A percentile compares a stretch with the other conserved stretches of the same genome.
These are phyloP conservation scores for Penicillium silybi DNA, from an alignment of 495 filamentous ascomycete genomes.

Conservation along the genomic window DNA sequence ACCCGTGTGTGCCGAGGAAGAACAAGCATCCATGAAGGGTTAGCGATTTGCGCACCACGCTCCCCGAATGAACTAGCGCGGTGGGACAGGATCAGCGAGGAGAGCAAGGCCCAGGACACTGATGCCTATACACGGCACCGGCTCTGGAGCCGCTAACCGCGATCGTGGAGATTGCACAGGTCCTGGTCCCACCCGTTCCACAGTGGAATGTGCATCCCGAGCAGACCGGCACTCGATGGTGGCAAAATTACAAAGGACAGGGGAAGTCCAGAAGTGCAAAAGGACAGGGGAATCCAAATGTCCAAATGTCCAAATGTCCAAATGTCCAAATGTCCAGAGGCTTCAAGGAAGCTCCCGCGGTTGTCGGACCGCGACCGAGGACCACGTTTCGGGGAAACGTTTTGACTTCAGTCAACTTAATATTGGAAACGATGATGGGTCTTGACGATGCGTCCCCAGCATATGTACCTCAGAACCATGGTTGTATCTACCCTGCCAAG, in stretches of 20 bases:
- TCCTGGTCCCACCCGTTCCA: neutral
- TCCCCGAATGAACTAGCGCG: conserved; percentile 1
- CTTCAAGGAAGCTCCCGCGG: too few species aligned
- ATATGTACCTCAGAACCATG: neutral
- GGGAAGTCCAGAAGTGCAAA: too few species aligned
- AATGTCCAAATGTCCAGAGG: too few species aligned
- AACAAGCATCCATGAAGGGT: conserved; percentile 1
- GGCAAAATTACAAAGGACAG: too few species aligned
- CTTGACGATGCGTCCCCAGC: neutral
- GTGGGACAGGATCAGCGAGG: conserved; percentile 4
- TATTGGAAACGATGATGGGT: neutral
- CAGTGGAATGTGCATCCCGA: conserved; percentile 5
- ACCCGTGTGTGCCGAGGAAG: conserved; percentile 16
- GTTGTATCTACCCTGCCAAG: neutral
- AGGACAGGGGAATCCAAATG: too few species aligned
- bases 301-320: too few species aligned
- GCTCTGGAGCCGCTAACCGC: conserved; percentile 16
- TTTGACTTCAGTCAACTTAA: neutral
- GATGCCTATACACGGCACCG: conserved; percentile 1
- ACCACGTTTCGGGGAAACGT: neutral
- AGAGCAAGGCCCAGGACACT: conserved; percentile 4
- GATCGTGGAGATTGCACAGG: conserved; percentile 12
- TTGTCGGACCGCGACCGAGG: neutral
- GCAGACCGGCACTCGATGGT: neutral
- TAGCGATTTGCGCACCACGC: conserved; percentile 6